A percentile compares a stretch with the other conserved stretches of the same genome.
Evolutionary conservation across 345 rosid species (phyloP).

Genomic region (Citrus inodora): DNA sequence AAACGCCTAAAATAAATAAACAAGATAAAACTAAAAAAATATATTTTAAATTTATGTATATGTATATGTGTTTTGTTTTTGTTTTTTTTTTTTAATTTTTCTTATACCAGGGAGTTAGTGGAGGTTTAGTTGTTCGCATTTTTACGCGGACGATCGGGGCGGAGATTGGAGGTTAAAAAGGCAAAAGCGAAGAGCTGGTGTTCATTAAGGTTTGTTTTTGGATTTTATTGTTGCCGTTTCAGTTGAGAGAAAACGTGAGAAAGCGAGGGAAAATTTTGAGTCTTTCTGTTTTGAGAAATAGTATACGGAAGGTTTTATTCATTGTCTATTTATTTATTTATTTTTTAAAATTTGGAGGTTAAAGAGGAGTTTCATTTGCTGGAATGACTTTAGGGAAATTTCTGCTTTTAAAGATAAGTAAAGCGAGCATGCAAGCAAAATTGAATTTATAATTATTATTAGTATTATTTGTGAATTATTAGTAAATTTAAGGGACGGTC

Average conservation of each 20-base stretch:
- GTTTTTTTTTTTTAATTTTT: not conserved
- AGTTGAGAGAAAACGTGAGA: constrained; percentile 3
- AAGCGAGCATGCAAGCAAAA: constrained; percentile 4
- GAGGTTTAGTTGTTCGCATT: not conserved
- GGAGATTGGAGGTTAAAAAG: constrained; percentile 1
- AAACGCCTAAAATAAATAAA: not conserved
- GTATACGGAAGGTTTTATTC: not conserved
- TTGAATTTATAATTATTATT: not conserved
- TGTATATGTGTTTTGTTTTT: not conserved
- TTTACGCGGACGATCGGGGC: constrained; percentile 2
- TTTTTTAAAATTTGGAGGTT: not conserved
- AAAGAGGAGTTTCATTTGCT: not conserved
- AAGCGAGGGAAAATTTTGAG: not conserved
- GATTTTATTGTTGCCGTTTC: constrained; percentile 1
- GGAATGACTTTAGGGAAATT: not conserved
- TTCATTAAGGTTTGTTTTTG: not conserved
- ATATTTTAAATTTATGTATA: not conserved
- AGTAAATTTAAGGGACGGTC: not conserved
- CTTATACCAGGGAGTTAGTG: not conserved
- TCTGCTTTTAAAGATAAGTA: not conserved
- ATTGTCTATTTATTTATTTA: not conserved
- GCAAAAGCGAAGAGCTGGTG: not conserved
- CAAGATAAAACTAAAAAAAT: not conserved
- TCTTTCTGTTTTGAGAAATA: not conserved
- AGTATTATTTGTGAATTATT: not conserved